Conservation (phyloP, 2,329 filamentous ascomycete genomes). For the Podosphaera aphanis region DNA sequence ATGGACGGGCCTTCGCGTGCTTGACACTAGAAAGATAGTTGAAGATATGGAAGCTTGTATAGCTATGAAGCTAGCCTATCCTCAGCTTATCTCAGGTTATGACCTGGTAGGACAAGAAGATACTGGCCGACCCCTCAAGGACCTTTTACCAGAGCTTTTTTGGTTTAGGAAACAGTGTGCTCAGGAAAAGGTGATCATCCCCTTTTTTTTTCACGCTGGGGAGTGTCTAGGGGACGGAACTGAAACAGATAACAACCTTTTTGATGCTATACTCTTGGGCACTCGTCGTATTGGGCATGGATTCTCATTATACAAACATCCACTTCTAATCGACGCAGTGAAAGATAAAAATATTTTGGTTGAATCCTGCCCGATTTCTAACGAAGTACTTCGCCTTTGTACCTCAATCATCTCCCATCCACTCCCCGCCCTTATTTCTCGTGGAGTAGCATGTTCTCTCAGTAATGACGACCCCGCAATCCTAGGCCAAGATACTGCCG, state of each 20-base stretch:
- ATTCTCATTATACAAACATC: conserved; percentile 77
- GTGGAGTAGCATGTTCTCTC: conserved; percentile 62
- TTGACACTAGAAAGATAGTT: conserved; percentile 40
- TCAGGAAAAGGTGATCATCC: conserved; percentile 55
- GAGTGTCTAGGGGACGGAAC: conserved; percentile 65
- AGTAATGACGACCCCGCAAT: conserved; percentile 85
- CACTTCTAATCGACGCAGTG: conserved; percentile 66
- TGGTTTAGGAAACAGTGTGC: conserved; percentile 81
- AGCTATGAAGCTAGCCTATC: conserved; percentile 52
- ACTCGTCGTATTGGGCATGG: conserved; percentile 77
- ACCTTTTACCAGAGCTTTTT: conserved; percentile 64
- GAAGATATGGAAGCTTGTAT: conserved; percentile 78
- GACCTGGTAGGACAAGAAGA: conserved; percentile 83
- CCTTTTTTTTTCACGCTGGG: conserved; percentile 84
- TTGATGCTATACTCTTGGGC: conserved; percentile 69
- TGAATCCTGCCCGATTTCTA: conserved; percentile 77
- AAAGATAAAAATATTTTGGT: conserved; percentile 72
- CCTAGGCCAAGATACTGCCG: conserved; percentile 57
- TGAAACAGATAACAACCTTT: conserved; percentile 57
- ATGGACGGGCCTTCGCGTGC: conserved; percentile 51
- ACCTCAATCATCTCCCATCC: conserved; percentile 56
- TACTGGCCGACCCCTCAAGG: conserved; percentile 46
- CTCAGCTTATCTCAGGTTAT: conserved; percentile 63
- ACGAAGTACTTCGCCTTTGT: conserved; percentile 64
- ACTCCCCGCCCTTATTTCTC: conserved; percentile 59